Percentiles rank a stretch among this genome's conserved stretches.
Conservation (phyloP, 768 basidiomycete species). For the Phlebiopsis gigantea region DNA sequence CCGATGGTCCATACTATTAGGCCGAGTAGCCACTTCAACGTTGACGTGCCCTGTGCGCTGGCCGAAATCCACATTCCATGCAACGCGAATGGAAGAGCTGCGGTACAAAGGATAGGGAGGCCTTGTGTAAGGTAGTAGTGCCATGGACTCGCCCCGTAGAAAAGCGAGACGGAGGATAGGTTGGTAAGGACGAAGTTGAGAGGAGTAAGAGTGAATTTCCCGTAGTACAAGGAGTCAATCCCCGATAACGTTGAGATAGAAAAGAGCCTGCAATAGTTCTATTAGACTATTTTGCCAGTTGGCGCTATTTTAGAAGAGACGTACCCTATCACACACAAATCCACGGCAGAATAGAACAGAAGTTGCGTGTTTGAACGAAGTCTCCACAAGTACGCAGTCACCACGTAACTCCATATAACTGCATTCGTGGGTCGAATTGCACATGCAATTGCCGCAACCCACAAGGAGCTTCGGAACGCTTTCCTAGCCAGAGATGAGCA, state of each 20-base stretch:
- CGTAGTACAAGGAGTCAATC: constrained; percentile 72
- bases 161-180: constrained; percentile 79
- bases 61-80: constrained; percentile 47
- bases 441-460: constrained; percentile 73
- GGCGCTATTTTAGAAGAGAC: neutral
- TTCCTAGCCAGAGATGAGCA: constrained; percentile 18
- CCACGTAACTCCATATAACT: constrained; percentile 78
- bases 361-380: constrained; percentile 32
- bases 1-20: constrained; percentile 55
- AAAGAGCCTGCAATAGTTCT: constrained; percentile 3
- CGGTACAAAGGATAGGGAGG: constrained; percentile 75
- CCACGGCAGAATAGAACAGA: constrained; percentile 37
- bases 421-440: constrained; percentile 85
- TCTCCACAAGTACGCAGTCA: constrained; percentile 51
- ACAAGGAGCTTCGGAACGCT: constrained; percentile 31
- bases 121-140: constrained; percentile 89
- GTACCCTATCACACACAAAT: constrained; percentile 43
- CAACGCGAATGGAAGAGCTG: constrained; percentile 65
- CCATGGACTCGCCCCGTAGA: constrained; percentile 84
- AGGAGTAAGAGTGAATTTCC: constrained; percentile 62
- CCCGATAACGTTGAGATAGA: constrained; percentile 14
- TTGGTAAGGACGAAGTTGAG: constrained; percentile 83
- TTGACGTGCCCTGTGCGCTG: constrained; percentile 1
- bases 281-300: neutral
- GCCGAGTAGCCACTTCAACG: constrained; percentile 39